Conservation (phyloP, 2,329 filamentous ascomycete genomes). For the Calonectria pteridis region DNA sequence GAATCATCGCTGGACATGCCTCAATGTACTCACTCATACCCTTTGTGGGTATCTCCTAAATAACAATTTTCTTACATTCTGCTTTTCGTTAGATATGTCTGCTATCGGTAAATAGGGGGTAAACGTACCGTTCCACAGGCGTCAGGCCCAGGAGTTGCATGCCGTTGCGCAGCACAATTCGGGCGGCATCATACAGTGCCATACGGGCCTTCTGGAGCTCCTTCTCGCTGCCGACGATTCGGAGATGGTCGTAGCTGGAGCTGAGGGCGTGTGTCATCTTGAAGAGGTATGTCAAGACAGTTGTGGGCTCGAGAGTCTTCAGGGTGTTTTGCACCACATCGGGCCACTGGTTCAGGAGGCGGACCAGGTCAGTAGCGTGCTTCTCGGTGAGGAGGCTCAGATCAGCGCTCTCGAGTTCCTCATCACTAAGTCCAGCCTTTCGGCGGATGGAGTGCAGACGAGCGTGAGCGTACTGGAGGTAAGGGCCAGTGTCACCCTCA, state of each 20-base stretch:
- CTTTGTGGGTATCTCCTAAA: constrained; percentile 1
- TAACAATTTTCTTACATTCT: constrained; percentile 41
- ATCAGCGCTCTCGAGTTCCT: constrained; percentile 74
- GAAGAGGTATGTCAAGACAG: constrained; percentile 74
- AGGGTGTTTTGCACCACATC: constrained; percentile 87
- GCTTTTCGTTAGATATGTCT: constrained; percentile 23
- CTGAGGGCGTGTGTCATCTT: constrained; percentile 87
- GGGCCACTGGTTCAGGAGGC: constrained; percentile 85
- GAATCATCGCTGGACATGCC: constrained; percentile 25
- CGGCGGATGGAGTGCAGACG: constrained; percentile 76
- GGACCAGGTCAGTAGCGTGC: constrained; percentile 79
- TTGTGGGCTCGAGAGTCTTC: constrained; percentile 82
- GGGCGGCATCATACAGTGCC: constrained; percentile 82
- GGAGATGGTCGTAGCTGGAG: constrained; percentile 84
- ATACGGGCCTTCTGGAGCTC: constrained; percentile 76
- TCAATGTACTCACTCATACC: constrained; percentile 14
- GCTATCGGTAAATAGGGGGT: not conserved
- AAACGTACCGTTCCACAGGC: constrained; percentile 72
- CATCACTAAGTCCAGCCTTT: constrained; percentile 64
- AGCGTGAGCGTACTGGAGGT: constrained; percentile 86
- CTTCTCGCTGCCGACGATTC: constrained; percentile 83
- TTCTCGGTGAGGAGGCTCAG: constrained; percentile 76
- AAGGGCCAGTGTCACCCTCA: constrained; percentile 87
- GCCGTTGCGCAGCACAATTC: constrained; percentile 83
- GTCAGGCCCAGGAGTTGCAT: constrained; percentile 85